Evolutionary conservation across 805 yeast species (phyloP), one percentile per base, ranked within the genome.

Genomic region (Saccharomycopsis babjevae): DNA sequence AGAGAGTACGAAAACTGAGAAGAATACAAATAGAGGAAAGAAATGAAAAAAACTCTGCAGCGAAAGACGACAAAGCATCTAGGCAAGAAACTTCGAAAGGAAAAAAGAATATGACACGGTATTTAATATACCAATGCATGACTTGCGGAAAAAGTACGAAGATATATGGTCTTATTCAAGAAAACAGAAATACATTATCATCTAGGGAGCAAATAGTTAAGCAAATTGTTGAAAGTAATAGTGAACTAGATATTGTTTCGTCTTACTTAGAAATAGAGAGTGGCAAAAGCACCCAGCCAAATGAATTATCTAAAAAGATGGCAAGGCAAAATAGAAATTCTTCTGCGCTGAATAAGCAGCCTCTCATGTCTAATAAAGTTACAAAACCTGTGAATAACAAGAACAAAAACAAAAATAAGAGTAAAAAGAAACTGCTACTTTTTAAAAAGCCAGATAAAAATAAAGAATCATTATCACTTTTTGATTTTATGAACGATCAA

Each of bases 121-220:
- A 43, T 8, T 50, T 61, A 32, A 57, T 55, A 4, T 61, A 61
- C 22, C 50, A 56, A 28, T 61, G 63, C 34, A 39, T 56, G 34
- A 6, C 5, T 5, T 61, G 63, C 18, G 22, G 39, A 11, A 28
- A 55, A 20, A 30, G n/a, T 16, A 42, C 34, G 8, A 22, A 20
- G 22, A 50, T 61, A 43, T 57, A 55, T 42, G 56, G 54, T 6
- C 40, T 61, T 32, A 43, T 32, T 11, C 60, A 57, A 50, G 39
- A 39, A 50, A 55, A 52, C n/a, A 25, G 39, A 38, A 56, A 22
- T 13, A 25, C n/a, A 20, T 22, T 28, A 25, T 46, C 28, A 22
- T 3, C 52, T 2, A 25, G n/a, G 22, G 32, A 22, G 16, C 52
- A 6, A 5, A 5, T 25, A 28, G 25, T 22, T 11, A 28, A 22